Percentiles rank a stretch among this genome's conserved stretches.
Evolutionary conservation across 805 yeast genomes (phyloP).

Genomic region (Lachancea fermentati): DNA sequence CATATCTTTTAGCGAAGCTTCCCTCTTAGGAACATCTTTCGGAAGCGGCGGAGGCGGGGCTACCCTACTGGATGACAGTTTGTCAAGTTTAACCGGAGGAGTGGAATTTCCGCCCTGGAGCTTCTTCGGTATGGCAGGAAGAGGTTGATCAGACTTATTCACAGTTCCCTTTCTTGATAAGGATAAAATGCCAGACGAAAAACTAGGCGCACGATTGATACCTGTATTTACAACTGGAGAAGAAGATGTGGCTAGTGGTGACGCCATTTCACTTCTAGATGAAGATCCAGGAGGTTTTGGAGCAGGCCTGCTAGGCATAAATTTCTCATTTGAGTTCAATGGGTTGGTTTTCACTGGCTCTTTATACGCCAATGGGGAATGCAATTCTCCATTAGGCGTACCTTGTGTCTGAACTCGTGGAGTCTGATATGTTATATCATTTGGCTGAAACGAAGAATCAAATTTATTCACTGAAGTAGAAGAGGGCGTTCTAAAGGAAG

Average conservation of each 20-base stretch:
- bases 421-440: neutral
- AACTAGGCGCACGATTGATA: constrained; percentile 14
- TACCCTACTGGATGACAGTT: neutral
- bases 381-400: too few species aligned
- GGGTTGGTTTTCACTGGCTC: constrained; percentile 12
- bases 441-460: constrained; percentile 6
- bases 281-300: constrained; percentile 48
- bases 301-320: constrained; percentile 63
- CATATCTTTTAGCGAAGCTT: constrained; percentile 8
- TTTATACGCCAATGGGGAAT: constrained; percentile 19
- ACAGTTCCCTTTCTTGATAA: constrained; percentile 15
- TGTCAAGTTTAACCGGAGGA: neutral
- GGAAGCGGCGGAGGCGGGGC: constrained; percentile 26
- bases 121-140: constrained; percentile 20
- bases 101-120: neutral
- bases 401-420: constrained; percentile 4
- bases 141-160: constrained; percentile 23
- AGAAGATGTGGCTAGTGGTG: constrained; percentile 21
- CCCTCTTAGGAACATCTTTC: constrained; percentile 11
- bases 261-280: constrained; percentile 18
- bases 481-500: constrained; percentile 34
- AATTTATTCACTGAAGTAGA: constrained; percentile 14
- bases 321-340: constrained; percentile 35
- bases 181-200: constrained; percentile 13
- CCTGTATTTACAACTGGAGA: constrained; percentile 12